A percentile compares a stretch with the other conserved stretches of the same genome.
These are phyloP conservation scores for Tetrahymena malaccensis DNA, from an alignment of 73 alveolate genomes.

Conservation along the genomic window DNA sequence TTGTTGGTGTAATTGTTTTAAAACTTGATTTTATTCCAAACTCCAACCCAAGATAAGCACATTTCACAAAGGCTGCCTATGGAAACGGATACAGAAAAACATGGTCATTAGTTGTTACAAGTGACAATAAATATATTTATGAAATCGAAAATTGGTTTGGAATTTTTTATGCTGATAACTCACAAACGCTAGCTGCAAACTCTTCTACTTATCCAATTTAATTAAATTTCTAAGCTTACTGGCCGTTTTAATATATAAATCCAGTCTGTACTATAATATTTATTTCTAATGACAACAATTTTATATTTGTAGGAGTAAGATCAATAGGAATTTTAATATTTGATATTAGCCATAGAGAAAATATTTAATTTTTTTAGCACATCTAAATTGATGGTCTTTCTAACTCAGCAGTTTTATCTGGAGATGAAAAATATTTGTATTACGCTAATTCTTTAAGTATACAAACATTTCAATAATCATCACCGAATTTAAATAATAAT, in stretches of 20 bases:
- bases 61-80: neutral
- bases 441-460: neutral
- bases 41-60: neutral
- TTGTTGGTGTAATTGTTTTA: neutral
- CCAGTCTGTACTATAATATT: neutral
- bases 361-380: neutral
- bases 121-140: neutral
- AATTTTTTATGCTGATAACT: neutral
- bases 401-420: neutral
- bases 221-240: neutral
- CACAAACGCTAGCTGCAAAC: neutral
- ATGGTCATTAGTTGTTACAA: neutral
- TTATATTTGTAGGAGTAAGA: neutral
- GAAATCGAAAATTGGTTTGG: neutral
- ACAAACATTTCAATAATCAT: neutral
- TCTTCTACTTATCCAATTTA: neutral
- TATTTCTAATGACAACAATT: neutral
- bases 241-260: neutral
- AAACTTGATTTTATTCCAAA: neutral
- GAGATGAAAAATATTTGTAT: neutral
- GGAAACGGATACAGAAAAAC: neutral
- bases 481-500: too few species aligned
- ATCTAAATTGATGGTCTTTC: neutral
- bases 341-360: neutral
- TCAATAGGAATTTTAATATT: neutral